Evolutionary conservation across 129 eudicot genomes (phyloP), one percentile per base, ranked within the genome.

Genomic region (Cynara cardunculus): DNA sequence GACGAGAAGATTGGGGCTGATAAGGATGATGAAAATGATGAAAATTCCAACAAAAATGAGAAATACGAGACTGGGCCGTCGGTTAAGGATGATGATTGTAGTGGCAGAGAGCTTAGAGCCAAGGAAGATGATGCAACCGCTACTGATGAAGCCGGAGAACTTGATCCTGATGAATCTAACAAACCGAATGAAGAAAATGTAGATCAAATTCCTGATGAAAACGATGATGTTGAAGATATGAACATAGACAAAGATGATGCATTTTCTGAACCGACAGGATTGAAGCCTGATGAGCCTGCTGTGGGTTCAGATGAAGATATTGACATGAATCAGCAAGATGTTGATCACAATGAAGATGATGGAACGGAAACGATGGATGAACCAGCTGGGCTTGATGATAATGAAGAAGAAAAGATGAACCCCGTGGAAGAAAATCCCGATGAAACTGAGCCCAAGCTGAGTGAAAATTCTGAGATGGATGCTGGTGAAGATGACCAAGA

Each of bases 11-110:
- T 87, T 67, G 78, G 88, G 84, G 94, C 90, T 84, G 81, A 79
- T 35, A 74, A 91, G 65, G 86, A 94, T 53, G 90, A 89, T 37
- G 87, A 87, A 59, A 81, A 86, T 30, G 90, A 82, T 44, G 85
- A 87, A 59, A 85, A 87, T 72, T 84, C 85, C 59, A 77, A 35
- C 2, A 69, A 64, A 59, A 85, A 88, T 32, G 99, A 95, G 80
- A 95, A 92, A 76, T 87, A 89, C 19, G 97, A 95, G 53, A 73
- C 89, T 5, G 97, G 96, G 69, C 89, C 94, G 3, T 86, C 99
- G 2, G 92, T 89, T 19, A 82, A 85, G 62, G 99, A 92, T 49
- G 56, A 75, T 22, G 88, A 86, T 80, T 7, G 85, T 0, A 80
- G 74, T 80, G 91, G 79, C 25, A 85, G 91, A 78, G 97, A 95